Evolutionary conservation across 768 basidiomycete genomes (phyloP).

Genomic region (Rickenella mellea): DNA sequence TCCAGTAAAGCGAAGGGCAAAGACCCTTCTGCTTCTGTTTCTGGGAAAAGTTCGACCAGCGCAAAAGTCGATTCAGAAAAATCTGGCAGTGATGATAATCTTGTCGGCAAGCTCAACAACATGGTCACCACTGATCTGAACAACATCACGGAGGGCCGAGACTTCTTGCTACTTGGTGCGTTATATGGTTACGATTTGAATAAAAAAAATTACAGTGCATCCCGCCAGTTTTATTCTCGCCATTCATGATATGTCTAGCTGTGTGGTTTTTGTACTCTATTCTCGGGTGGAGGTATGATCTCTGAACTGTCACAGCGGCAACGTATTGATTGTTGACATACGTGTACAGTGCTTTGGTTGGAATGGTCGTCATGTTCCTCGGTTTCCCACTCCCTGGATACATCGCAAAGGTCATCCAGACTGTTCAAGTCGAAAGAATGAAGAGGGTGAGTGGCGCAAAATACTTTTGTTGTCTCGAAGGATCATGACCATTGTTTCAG

Average conservation of each 20-base stretch:
- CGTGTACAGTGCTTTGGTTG: conserved; percentile 26
- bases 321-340: neutral
- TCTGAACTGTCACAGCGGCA: neutral
- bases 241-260: conserved; percentile 24
- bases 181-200: neutral
- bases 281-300: conserved; percentile 14
- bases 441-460: conserved; percentile 19
- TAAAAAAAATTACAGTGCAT: neutral
- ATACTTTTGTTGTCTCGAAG: too few relatives aligned
- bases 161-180: conserved; percentile 21
- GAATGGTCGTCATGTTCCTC: conserved; percentile 28
- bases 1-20: conserved; percentile 4
- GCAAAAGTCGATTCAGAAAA: neutral
- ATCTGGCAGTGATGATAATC: conserved; percentile 7
- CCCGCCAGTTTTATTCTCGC: conserved; percentile 3
- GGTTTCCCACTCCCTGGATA: conserved; percentile 34
- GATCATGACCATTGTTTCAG: conserved; percentile 12
- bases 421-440: conserved; percentile 29
- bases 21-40: conserved; percentile 1
- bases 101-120: conserved; percentile 34
- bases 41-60: neutral
- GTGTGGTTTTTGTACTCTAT: conserved; percentile 25
- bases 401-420: conserved; percentile 25
- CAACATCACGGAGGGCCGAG: conserved; percentile 26
- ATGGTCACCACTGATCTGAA: conserved; percentile 31